Evolutionary conservation across 352 stramenopile species (phyloP).

Genomic region (Pythium rhizo-oryzae): DNA sequence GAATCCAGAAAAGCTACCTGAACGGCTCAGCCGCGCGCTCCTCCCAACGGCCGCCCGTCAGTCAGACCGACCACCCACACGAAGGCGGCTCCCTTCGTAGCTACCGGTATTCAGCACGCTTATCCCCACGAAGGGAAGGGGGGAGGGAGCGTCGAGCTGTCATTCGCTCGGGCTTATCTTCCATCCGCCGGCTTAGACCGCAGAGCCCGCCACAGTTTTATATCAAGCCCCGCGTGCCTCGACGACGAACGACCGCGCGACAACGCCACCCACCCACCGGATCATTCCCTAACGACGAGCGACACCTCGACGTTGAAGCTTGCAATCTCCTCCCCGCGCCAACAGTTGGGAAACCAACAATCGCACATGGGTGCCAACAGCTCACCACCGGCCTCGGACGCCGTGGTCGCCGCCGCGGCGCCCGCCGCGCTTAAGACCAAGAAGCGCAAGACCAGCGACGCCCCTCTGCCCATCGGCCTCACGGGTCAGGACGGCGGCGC

Average conservation of each 20-base stretch:
- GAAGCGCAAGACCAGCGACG: constrained; percentile 60
- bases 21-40: constrained; percentile 28
- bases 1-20: constrained; percentile 34
- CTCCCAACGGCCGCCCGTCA: constrained; percentile 27
- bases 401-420: constrained; percentile 14
- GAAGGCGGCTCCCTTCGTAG: constrained; percentile 14
- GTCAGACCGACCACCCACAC: constrained; percentile 18
- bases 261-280: constrained; percentile 7
- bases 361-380: constrained; percentile 32
- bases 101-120: constrained; percentile 30
- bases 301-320: constrained; percentile 30
- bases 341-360: constrained; percentile 28
- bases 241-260: constrained; percentile 23
- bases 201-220: constrained; percentile 11
- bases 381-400: constrained; percentile 27
- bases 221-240: background rate
- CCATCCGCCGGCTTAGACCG: constrained; percentile 3
- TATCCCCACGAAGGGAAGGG: background rate
- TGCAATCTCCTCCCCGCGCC: constrained; percentile 3
- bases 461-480: constrained; percentile 26
- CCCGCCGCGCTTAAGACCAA: constrained; percentile 35
- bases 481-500: background rate
- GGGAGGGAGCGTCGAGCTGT: background rate
- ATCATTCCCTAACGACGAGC: constrained; percentile 11
- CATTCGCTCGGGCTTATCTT: constrained; percentile 4